Evolutionary conservation across 257 asterid species (phyloP).

Genomic region (Echium plantagineum): DNA sequence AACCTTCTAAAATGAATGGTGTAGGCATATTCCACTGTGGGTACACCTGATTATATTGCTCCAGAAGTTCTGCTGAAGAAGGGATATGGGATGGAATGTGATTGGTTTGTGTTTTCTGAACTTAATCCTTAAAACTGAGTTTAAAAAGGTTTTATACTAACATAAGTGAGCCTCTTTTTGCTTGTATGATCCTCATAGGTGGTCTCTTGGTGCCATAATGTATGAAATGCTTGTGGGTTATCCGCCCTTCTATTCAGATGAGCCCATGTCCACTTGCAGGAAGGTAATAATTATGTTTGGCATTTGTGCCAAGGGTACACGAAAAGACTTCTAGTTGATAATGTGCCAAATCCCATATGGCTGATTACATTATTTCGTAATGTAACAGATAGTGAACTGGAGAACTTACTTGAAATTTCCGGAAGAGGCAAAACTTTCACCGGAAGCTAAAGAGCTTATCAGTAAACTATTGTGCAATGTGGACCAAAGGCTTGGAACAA

Average conservation of each 20-base stretch:
- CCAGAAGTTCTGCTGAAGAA: slow-evolving; percentile 94
- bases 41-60: slow-evolving; percentile 96
- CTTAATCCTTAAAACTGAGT: background rate
- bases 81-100: slow-evolving; percentile 99
- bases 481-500: slow-evolving; percentile 80
- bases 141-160: no score
- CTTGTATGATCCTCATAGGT: slow-evolving; percentile 8
- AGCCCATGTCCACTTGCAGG: slow-evolving; percentile 17
- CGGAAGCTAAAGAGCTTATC: slow-evolving; percentile 78
- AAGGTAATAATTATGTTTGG: slow-evolving; percentile 13
- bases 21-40: slow-evolving; percentile 97
- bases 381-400: slow-evolving; percentile 99
- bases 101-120: slow-evolving; percentile 53
- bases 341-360: background rate
- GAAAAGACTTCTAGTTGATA: slow-evolving; percentile 4
- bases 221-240: slow-evolving; percentile 19
- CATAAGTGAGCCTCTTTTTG: no score
- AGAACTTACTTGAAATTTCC: slow-evolving; percentile 82
- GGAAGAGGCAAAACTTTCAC: slow-evolving; percentile 73
- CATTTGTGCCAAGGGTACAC: slow-evolving; percentile 6
- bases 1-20: slow-evolving; percentile 13
- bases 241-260: slow-evolving; percentile 18
- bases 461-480: slow-evolving; percentile 79
- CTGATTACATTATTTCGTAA: no score
- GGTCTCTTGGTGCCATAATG: slow-evolving; percentile 84